These are phyloP conservation scores for Pleurotus eryngii DNA, from an alignment of 768 basidiomycete species.

Conservation along the genomic window DNA sequence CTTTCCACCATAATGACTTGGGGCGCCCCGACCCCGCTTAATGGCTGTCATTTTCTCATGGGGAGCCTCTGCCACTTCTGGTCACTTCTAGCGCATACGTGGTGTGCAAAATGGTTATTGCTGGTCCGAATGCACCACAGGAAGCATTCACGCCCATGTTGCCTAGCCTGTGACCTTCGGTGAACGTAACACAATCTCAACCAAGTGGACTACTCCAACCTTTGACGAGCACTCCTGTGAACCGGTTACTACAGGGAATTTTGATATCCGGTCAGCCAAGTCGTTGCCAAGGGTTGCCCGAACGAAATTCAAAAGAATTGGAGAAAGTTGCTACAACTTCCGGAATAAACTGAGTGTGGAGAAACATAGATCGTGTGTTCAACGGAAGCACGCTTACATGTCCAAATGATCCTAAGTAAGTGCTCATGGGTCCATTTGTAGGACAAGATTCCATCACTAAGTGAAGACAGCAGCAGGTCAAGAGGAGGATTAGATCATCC, in stretches of 20 bases:
- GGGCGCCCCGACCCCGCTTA: no score
- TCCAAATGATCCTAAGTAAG: no score
- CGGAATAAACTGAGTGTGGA: no score
- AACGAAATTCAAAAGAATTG: neutral
- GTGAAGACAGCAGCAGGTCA: neutral
- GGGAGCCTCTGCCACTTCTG: no score
- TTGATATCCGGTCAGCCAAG: neutral
- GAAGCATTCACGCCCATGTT: neutral
- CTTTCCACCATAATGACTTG: neutral
- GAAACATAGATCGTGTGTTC: no score
- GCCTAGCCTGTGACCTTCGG: no score
- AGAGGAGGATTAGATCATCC: neutral
- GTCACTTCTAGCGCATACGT: neutral
- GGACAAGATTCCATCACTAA: neutral
- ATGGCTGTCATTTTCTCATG: slow-evolving; percentile 1
- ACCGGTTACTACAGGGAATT: neutral
- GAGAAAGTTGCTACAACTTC: neutral
- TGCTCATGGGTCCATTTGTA: no score
- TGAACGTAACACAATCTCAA: neutral
- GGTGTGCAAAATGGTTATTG: slow-evolving; percentile 1
- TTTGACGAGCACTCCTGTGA: no score
- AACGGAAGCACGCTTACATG: no score
- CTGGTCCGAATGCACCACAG: slow-evolving; percentile 1
- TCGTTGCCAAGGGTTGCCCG: neutral
- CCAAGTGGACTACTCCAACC: no score